Percentiles rank a stretch among this genome's conserved stretches.
Evolutionary conservation across 768 basidiomycete genomes (phyloP).

Genomic region (Holtermanniella nyarrowii): DNA sequence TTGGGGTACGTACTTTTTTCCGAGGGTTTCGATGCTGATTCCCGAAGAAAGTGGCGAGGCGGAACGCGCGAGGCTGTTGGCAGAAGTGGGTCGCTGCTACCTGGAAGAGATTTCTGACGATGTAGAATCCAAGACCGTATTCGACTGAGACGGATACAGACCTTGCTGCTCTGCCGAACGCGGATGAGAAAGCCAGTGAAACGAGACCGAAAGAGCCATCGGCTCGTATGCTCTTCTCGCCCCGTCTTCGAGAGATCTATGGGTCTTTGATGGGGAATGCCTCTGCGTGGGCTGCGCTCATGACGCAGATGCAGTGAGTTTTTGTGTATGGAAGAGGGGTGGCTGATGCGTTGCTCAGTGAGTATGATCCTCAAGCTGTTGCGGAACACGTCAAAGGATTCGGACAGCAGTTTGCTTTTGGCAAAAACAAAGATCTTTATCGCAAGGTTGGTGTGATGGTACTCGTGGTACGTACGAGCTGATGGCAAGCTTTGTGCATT

Average conservation of each 20-base stretch:
- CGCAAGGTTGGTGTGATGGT: conserved; percentile 13
- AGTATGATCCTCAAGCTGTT: not conserved
- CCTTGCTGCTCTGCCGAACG: conserved; percentile 1
- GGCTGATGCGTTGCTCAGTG: not conserved
- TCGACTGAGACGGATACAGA: not conserved
- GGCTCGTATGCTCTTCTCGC: not conserved
- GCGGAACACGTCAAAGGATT: conserved; percentile 7
- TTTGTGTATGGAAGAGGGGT: too few species aligned
- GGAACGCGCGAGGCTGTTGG: not conserved
- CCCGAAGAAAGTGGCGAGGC: not conserved
- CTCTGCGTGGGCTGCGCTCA: not conserved
- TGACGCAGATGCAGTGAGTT: not conserved
- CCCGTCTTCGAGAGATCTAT: not conserved
- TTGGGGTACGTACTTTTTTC: conserved; percentile 19
- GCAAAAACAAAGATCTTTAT: conserved; percentile 11
- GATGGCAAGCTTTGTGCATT: conserved; percentile 16
- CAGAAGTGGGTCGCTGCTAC: not conserved
- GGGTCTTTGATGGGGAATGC: not conserved
- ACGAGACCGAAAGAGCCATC: not conserved
- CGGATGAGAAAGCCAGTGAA: not conserved
- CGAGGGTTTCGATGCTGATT: not conserved
- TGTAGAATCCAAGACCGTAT: not conserved
- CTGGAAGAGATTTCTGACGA: conserved; percentile 7
- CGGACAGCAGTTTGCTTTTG: conserved; percentile 6
- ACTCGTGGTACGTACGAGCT: not conserved